Evolutionary conservation across 345 rosid genomes (phyloP), one percentile per base, ranked within the genome.

Genomic region (Brassica nigra): DNA sequence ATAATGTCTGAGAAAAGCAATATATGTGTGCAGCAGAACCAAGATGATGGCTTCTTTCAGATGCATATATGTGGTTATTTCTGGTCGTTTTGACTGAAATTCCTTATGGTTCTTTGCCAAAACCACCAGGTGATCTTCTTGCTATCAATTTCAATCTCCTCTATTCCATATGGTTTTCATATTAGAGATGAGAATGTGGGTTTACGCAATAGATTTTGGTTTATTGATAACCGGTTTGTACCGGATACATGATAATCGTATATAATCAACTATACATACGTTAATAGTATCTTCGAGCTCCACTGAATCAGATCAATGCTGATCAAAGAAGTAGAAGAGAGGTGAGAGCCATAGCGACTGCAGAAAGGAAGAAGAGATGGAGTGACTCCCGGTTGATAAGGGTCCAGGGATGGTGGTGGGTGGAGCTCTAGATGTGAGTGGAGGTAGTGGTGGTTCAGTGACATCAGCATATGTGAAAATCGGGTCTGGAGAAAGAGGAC

Each of bases 381-480:
- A 37, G 83, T 28, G 15, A 83, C 57, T 79, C 76, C 76, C 20
- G 20, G 87, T 33, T 66, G 87, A 27, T 5, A 86, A 12, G 33
- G 83, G 80, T 39, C 62, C 78, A 52, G 72, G 44, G 34, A 55
- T 77, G n/a, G 76, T 23, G 27, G 27, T 61, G 15, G 76, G 2
- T 31, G 85, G 76, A 16, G 78, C 10, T 68, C 27, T 72, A 4
- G 83, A 70, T 5, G 11, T 2, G 16, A 78, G 71, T 0, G 84
- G 54, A 15, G 94, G 90, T 79, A 92, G 76, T 6, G 97, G 93
- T 57, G 93, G 62, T 83, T 91, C 97, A 0, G 2, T 66, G 3
- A 94, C 88, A 73, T 92, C 97, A 37, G 78, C 62, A 20, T 71
- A 89, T 0, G 78, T 74, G 68, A 94, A 80, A 55, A 86, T 75